Evolutionary conservation across 202 grass and related monocot species (phyloP), one percentile per base, ranked within the genome.

Genomic region (Elaeis oleifera): DNA sequence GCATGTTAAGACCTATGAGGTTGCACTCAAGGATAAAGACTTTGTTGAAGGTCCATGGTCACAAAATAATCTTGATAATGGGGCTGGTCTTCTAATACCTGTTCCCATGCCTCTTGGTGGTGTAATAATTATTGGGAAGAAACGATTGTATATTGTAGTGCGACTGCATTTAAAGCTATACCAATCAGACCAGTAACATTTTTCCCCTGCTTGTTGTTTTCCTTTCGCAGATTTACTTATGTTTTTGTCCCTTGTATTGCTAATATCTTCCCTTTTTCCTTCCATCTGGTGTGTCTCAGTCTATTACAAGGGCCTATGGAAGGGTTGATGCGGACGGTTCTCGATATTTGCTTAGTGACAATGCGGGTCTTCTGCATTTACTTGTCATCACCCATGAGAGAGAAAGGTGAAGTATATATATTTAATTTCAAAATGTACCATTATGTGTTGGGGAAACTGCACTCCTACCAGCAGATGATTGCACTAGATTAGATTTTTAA

Each of bases 41-140:
- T 99, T 99, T 61, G 82, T 84, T 56, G 94, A 99, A 69, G 94
- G 94, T 54, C 94, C 88, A 79, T 99, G 88, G 94, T 92, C 88
- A 22, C 88, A 89, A 74, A 99, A 85, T 73, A 99, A 99, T 74
- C 82, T 99, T 66, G 94, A 99, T 62, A 99, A 99, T 53, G 94
- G 94, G 58, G 94, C 94, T 50, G 80, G 94, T 70, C 74, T 99
- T 58, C 76, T 92, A 63, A 94, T 99, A 76, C 88, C 94, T 64
- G 88, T 99, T 56, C 88, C 88, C 36, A 67, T 82, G 79, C 94
- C 94, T 74, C 83, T 92, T 68, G 88, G 94, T 31, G 94, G 94
- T 58, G 94, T 97, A 17, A 92, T 97, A 77, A 92, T 97, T 54
- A 92, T 97, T 56, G 94, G 94, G 88, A 97, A 78, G 88, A 92